Percentiles rank a stretch among this genome's conserved stretches.
These are phyloP conservation scores for Piper betle DNA, from an alignment of 164 flowering plant genomes.

Conservation along the genomic window DNA sequence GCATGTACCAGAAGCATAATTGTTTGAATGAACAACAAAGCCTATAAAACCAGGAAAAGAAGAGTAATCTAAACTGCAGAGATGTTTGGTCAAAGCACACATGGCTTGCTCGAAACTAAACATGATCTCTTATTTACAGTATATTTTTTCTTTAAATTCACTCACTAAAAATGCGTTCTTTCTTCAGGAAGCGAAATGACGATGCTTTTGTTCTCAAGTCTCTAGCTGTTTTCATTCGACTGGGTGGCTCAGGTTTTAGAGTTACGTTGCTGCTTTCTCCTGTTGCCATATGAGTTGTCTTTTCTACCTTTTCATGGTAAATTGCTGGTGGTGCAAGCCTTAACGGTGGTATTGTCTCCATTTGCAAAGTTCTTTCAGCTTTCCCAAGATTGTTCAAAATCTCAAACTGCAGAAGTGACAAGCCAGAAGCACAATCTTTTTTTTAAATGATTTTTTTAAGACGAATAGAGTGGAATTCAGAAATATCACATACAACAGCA, in stretches of 20 bases:
- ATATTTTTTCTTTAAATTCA: background rate
- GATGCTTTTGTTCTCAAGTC: slow-evolving; percentile 58
- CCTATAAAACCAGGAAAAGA: no score
- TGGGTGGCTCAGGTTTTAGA: slow-evolving; percentile 29
- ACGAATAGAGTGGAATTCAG: background rate
- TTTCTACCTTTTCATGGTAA: slow-evolving; percentile 90
- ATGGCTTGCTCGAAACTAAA: background rate
- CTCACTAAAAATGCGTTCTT: slow-evolving; percentile 68
- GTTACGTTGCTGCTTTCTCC: slow-evolving; percentile 39
- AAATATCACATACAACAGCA: background rate
- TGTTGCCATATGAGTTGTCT: slow-evolving; percentile 25
- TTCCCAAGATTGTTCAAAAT: slow-evolving; percentile 60
- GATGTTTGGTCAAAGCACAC: background rate
- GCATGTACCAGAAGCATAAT: background rate
- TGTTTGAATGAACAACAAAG: background rate
- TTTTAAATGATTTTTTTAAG: no score
- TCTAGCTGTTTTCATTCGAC: slow-evolving; percentile 31
- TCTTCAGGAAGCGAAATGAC: slow-evolving; percentile 56
- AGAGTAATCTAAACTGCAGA: background rate
- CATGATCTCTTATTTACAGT: background rate
- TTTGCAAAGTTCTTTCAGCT: slow-evolving; percentile 33
- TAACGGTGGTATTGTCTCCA: slow-evolving; percentile 61
- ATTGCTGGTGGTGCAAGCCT: slow-evolving; percentile 93
- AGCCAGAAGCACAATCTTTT: background rate
- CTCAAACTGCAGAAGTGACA: slow-evolving; percentile 62